phyloP scores from a whole-genome alignment of 345 rosid species.

The Leavenworthia alabamica region DNA sequence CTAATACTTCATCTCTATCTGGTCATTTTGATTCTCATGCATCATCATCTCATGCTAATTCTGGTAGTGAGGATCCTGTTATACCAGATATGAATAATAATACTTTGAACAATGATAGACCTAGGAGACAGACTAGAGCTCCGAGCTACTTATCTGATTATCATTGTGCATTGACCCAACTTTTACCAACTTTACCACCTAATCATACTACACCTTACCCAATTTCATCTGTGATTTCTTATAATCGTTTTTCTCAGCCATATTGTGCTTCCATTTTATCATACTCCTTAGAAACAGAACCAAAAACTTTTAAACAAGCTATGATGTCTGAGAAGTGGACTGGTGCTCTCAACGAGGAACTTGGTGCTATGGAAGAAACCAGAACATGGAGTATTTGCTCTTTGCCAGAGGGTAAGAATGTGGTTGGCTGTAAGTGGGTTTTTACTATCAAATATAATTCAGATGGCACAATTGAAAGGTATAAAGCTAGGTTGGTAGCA shows the following conservation, averaged over 20 bases:
- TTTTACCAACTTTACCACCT: background rate
- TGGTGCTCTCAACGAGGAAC: background rate
- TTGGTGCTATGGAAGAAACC: background rate
- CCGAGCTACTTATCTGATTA: background rate
- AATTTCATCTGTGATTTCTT: background rate
- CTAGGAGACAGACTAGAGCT: background rate
- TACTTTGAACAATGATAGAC: too few species aligned
- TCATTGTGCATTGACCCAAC: background rate
- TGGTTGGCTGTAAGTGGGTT: background rate
- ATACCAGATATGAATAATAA: too few species aligned
- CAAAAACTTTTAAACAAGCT: background rate
- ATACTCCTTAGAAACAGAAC: background rate
- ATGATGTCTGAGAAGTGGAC: background rate
- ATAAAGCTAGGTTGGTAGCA: background rate
- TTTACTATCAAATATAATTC: background rate
- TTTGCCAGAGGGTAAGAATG: background rate
- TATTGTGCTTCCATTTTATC: background rate
- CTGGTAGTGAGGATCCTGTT: too few species aligned
- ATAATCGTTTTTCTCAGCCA: accelerated
- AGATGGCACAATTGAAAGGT: background rate
- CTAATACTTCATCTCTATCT: too few species aligned
- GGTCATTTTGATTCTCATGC: too few species aligned
- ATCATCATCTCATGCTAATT: too few species aligned
- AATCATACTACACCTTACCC: background rate
- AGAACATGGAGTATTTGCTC: background rate